phyloP scores from a whole-genome alignment of 805 yeast species.

The Vanderwaltozyma tropicalis region DNA sequence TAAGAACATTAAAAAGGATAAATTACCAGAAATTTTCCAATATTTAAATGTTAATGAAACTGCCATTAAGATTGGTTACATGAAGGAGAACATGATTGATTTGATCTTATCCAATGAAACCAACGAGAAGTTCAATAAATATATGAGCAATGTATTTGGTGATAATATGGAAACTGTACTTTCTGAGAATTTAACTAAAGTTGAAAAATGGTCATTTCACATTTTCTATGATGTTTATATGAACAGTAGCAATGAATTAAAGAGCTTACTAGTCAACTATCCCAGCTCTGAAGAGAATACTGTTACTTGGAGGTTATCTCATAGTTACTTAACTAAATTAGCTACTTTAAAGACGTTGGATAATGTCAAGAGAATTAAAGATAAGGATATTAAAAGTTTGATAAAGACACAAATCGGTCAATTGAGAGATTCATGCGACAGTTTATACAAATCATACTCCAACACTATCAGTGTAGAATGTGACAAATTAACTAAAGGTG shows the following conservation, averaged over 20 bases:
- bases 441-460: constrained; percentile 6
- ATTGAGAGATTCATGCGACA: constrained; percentile 18
- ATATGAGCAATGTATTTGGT: background rate
- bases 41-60: constrained; percentile 10
- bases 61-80: constrained; percentile 7
- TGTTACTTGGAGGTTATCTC: constrained; percentile 19
- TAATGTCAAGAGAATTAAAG: constrained; percentile 18
- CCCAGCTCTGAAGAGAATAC: background rate
- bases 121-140: constrained; percentile 5
- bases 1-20: constrained; percentile 2
- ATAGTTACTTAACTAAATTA: constrained; percentile 14
- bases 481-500: constrained; percentile 3
- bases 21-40: constrained; percentile 8
- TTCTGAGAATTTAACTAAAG: constrained; percentile 1
- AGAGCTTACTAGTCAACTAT: background rate
- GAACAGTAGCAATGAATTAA: constrained; percentile 8
- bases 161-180: background rate
- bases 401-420: constrained; percentile 12
- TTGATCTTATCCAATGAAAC: constrained; percentile 9
- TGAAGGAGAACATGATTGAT: constrained; percentile 18
- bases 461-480: constrained; percentile 4
- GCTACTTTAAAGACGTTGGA: constrained; percentile 24
- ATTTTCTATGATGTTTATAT: constrained; percentile 15
- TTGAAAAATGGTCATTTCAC: constrained; percentile 17
- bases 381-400: constrained; percentile 8